phyloP scores from a whole-genome alignment of 192 early-diverging fungal species.

The Spinellus fusiger region DNA sequence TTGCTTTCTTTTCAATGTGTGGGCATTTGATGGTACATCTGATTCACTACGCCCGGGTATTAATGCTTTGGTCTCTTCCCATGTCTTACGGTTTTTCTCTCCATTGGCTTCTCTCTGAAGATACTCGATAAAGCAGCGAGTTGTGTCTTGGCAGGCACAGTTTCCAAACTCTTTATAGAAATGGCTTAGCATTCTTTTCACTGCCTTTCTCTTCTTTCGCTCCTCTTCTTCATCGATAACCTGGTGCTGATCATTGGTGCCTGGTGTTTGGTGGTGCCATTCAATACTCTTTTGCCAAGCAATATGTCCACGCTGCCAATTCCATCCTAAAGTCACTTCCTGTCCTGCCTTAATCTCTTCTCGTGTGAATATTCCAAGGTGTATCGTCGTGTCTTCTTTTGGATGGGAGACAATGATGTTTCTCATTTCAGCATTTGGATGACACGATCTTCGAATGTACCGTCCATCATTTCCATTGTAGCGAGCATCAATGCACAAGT shows the following conservation, averaged over 20 bases:
- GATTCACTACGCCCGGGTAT: neutral
- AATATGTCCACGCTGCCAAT: constrained; percentile 54
- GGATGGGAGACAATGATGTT: constrained; percentile 48
- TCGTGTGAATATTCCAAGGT: constrained; percentile 62
- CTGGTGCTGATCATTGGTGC: constrained; percentile 6
- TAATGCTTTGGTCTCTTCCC: neutral
- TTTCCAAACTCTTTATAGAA: constrained; percentile 34
- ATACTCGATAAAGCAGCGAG: constrained; percentile 37
- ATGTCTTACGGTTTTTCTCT: constrained; percentile 2
- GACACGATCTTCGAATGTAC: constrained; percentile 61
- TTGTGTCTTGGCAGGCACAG: constrained; percentile 40
- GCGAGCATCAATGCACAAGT: constrained; percentile 68
- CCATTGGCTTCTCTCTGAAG: constrained; percentile 29
- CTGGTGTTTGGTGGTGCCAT: constrained; percentile 16
- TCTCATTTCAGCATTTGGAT: constrained; percentile 55
- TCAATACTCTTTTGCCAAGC: constrained; percentile 30
- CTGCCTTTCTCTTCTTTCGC: constrained; percentile 20
- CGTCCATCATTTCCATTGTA: constrained; percentile 61
- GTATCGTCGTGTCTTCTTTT: constrained; percentile 46
- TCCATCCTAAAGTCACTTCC: constrained; percentile 68
- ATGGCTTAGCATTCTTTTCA: constrained; percentile 27
- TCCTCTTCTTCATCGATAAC: constrained; percentile 17
- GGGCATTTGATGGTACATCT: neutral
- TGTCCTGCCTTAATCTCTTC: constrained; percentile 49
- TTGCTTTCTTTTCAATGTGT: neutral